Evolutionary conservation across 345 rosid genomes (phyloP), one percentile per base, ranked within the genome.

Genomic region (Eucalyptus grandis): DNA sequence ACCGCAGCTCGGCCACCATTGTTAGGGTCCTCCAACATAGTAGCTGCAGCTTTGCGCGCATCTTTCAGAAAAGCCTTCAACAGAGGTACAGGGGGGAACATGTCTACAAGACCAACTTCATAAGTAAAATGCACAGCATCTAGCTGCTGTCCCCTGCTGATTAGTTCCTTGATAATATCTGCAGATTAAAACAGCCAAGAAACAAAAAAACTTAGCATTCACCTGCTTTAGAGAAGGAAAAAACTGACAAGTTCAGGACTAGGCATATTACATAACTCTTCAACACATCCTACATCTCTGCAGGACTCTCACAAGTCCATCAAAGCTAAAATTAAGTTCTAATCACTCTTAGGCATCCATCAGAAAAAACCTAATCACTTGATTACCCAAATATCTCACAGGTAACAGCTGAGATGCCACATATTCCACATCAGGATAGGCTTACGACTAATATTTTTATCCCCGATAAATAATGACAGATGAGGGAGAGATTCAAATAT

Each of bases 91-190:
- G 99, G 96, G 58, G 98, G 99, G 91, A 97, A 98, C 91, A 91
- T 96, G 91, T 94, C 93, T 83, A 95, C 96, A 80, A 98, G 98
- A 30, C 99, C 99, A 90, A 96, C 98, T 92, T 97, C 99, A 93
- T 95, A 96, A 40, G 98, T 94, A 51, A 98, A 98, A 95, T 98
- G 99, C 91, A 98, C 98, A 27, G 99, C 99, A 94, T 98, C 99
- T 88, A 97, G 99, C 94, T 96, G 99, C 89, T 98, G 99, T 87
- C 99, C 99, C 93, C 94, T 94, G 86, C 95, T 95, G 92, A 98
- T 95, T 90, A 98, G 92, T 86, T 97, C 99, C 93, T 93, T 91
- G 72, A 98, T 98, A 95, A 98, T 97, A 77, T 96, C 99, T 97
- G 96, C 65, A 31, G 80, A 80, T 53, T 51, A 47, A 47, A 69